Base-by-base conservation (phyloP, 768 basidiomycete species). In the Amylocystis lapponica region DNA sequence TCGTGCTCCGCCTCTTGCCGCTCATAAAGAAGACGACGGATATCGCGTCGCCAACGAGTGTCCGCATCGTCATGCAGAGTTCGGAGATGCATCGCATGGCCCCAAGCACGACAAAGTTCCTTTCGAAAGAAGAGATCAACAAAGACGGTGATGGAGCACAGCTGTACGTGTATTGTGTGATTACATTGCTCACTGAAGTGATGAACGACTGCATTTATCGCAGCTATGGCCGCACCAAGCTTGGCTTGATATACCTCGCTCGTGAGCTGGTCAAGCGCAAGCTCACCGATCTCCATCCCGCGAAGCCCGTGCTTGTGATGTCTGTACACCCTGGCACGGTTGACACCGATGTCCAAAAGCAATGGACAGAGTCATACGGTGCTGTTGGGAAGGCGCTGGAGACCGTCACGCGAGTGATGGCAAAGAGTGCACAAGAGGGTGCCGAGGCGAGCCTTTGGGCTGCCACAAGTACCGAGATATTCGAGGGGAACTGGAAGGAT, bases 381-480 rank as follows among this genome's bases (percentile, higher is more conserved):
- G 16, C 37, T 4, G 16, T 57, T 21, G 60, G 58, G 2, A 48
- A 49, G 36, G 37, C 53, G 11, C n/a, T 58, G 10, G 57, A 61
- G 25, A 35, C 37, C 20, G 31, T 57, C 4, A 44, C 49, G 19
- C 45, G 51, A 4, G 14, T 46, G 11, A 42, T 51, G 9, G 56
- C 52, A 3, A 59, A 61, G 47, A 59, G 50, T 33, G 56, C 59
- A 2, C 43, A 51, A n/a, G 59, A 61, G 27, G 59, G 59, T 14
- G 59, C 59, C 5, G 57, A 61, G 40, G 56, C 58, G 5, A 52
- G 57, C 19, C 46, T 61, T 9, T 59, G 59, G 58, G 59, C 59
- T 5, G 59, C 58, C 14, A 48, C 47, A 9, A 57, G 54, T 43
- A 53, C 54, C 11, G 58, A 57, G 23, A 59, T 61, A 23, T 56